Evolutionary conservation across 2,329 filamentous ascomycete genomes (phyloP), one percentile per base, ranked within the genome.

Genomic region (Dichotomopilus funicola): DNA sequence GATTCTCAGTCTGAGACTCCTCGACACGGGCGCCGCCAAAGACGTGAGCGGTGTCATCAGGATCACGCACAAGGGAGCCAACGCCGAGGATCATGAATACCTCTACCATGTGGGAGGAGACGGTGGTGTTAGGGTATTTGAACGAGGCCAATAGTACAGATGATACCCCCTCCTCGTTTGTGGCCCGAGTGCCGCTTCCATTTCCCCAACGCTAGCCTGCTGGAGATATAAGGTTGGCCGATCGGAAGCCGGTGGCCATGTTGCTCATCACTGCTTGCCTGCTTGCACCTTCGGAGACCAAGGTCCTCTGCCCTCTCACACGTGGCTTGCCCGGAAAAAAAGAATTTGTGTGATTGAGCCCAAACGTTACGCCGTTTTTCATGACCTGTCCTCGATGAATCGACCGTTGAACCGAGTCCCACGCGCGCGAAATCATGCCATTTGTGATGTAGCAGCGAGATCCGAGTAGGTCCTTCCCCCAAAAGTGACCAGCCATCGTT

Each of bases 21-120:
- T 97, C 58, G 91, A 95, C 66, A 95, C 91, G 0, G 92, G 92
- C 0, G 85, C 85, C n/a, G 91, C 92, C 59, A 86, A 81, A 67
- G 92, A 96, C 71, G 89, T 97, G 36, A 95, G 89, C 71, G 92
- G 92, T 2, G 90, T 96, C 44, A 66, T 96, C 60, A 80, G 91
- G 62, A 77, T 94, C 49, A 91, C 87, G 13, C 76, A 78, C 45
- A 85, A 85, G 3, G 73, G 70, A 12, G 68, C 57, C 33, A 64
- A 51, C 46, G 59, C 51, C 1, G 78, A 79, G 61, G 78, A 88
- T 63, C 83, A 77, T 59, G 92, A 96, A 72, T 80, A 88, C 66
- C 66, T 96, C 67, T 96, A 95, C 73, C 83, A 88, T 66, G 83
- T 96, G 35, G 82, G 83, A 52, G 82, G 83, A 8, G 91, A 96